Percentiles rank a stretch among this genome's conserved stretches.
Evolutionary conservation across 1,284 basidiomycete species (phyloP).

Genomic region (Heterobasidion irregulare): DNA sequence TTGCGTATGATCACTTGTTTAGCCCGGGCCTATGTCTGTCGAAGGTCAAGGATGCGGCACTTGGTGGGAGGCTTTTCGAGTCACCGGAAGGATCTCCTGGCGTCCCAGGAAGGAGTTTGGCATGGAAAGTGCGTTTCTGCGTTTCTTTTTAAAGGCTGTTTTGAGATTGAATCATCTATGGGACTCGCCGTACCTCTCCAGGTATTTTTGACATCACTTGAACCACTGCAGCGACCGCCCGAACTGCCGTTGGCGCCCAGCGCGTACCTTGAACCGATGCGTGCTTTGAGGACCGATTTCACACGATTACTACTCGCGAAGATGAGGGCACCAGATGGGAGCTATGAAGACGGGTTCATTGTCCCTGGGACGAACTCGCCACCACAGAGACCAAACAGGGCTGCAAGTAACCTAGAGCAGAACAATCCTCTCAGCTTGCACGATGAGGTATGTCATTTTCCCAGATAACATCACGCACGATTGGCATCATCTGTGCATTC

Average conservation of each 20-base stretch:
- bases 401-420: constrained; percentile 43
- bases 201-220: constrained; percentile 52
- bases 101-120: constrained; percentile 61
- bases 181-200: constrained; percentile 17
- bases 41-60: constrained; percentile 56
- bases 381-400: constrained; percentile 24
- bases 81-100: constrained; percentile 29
- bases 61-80: constrained; percentile 50
- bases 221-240: constrained; percentile 45
- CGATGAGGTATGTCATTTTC: constrained; percentile 43
- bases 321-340: constrained; percentile 73
- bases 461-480: background rate
- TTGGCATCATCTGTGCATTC: constrained; percentile 1
- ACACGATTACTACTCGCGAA: constrained; percentile 45
- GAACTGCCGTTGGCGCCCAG: constrained; percentile 35
- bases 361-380: constrained; percentile 39
- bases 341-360: constrained; percentile 59
- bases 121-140: constrained; percentile 58
- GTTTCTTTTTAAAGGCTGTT: background rate
- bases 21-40: constrained; percentile 42
- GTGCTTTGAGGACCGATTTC: constrained; percentile 42
- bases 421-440: constrained; percentile 87
- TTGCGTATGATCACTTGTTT: constrained; percentile 55
- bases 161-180: constrained; percentile 4
- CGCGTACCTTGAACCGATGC: constrained; percentile 31